Evolutionary conservation across 1,284 basidiomycete species (phyloP).

Genomic region (Ganoderma leucocontextum): DNA sequence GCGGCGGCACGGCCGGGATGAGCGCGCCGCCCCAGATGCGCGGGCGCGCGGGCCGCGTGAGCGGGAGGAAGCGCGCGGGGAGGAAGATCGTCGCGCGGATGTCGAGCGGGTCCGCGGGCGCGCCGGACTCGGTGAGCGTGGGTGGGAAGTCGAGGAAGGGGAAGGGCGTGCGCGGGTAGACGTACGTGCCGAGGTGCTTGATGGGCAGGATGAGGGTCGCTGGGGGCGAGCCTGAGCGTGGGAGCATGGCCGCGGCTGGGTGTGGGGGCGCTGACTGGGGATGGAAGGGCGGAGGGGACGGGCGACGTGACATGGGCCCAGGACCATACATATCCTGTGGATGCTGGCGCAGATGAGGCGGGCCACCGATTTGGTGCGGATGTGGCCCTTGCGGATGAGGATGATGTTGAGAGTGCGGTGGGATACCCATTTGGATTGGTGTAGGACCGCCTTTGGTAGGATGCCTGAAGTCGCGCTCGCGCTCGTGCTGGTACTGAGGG

Average conservation of each 20-base stretch:
- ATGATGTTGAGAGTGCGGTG: conserved; percentile 27
- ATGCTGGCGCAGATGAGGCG: conserved; percentile 35
- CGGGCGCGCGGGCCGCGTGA: conserved; percentile 54
- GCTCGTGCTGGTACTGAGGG: conserved; percentile 27
- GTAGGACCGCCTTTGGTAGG: conserved; percentile 27
- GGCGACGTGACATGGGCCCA: conserved; percentile 27
- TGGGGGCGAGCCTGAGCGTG: conserved; percentile 32
- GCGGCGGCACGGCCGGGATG: conserved; percentile 48
- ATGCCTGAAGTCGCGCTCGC: conserved; percentile 31
- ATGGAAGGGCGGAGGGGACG: conserved; percentile 28
- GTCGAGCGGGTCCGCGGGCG: conserved; percentile 49
- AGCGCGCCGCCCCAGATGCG: conserved; percentile 76
- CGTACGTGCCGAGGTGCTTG: conserved; percentile 64
- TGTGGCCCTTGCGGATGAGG: conserved; percentile 27
- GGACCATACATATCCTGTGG: conserved; percentile 25
- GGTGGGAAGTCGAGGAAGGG: conserved; percentile 48
- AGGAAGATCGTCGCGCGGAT: conserved; percentile 70
- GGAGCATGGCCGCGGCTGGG: conserved; percentile 23
- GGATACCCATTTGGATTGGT: conserved; percentile 21
- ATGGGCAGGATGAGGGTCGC: conserved; percentile 43
- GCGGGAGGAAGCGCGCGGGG: conserved; percentile 64
- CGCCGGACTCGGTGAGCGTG: conserved; percentile 29
- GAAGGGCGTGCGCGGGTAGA: conserved; percentile 53
- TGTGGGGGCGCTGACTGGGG: conserved; percentile 17
- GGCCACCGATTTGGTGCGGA: conserved; percentile 32